Evolutionary conservation across 2,329 filamentous ascomycete genomes (phyloP), one percentile per base, ranked within the genome.

Genomic region (Fusarium pseudocircinatum): DNA sequence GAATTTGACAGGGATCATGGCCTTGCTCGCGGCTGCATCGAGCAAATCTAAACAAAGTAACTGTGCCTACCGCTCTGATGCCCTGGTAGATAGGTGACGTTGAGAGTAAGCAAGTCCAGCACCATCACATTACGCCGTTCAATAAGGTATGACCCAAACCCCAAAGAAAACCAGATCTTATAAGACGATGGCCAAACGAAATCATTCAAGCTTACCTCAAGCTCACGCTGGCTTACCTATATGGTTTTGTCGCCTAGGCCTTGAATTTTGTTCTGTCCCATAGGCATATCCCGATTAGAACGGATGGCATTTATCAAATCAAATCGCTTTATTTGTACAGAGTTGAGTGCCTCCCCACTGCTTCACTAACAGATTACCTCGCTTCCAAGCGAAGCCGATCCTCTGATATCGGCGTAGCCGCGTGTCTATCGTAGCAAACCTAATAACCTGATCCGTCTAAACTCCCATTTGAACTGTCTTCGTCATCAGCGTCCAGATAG

Each of bases 281-380:
- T 11, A 36, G 9, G 22, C 18, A 26, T n/a, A n/a, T 52, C n/a
- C 18, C 12, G 24, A 26, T 11, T 47, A 30, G 34, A 47, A 37
- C 50, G 39, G 58, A 44, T 65, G 60, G 69, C 62, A 66, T 54
- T 44, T 68, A 64, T 65, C 69, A 78, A 78, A 78, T 75, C 76
- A 77, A 78, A 75, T 76, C 77, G 77, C 77, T 78, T 75, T 70
- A 66, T 77, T 78, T 73, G 58, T 78, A 78, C 77, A 78, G 74
- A 78, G 77, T 77, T 78, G 77, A 75, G 77, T 77, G 68, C 68
- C 60, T 70, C 60, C 67, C 64, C 30, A 69, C 67, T 59, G 61
- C 68, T 67, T 52, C 62, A 70, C 53, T 65, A 47, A 50, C 24
- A 59, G 42, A 50, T 59, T 50, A 26, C 49, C 49, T 26, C n/a